Conservation (phyloP, 441 rosid genomes). For the Arabidopsis hybrid region DNA sequence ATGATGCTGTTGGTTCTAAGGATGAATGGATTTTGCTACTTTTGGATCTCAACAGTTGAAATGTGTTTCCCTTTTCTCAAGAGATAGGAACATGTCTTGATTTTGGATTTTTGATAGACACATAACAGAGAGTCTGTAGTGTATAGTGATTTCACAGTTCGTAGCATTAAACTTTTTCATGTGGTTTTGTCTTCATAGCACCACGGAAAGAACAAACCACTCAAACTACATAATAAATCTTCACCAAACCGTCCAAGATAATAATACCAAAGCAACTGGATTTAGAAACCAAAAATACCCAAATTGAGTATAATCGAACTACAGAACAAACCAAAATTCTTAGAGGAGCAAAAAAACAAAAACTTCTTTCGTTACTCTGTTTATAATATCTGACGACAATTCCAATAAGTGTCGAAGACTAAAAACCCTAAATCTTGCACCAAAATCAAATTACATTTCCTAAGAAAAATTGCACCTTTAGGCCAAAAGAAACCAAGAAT, state of each 20-base stretch:
- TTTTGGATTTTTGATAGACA: not conserved
- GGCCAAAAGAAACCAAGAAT: not conserved
- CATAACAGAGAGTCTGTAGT: not conserved
- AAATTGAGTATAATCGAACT: not conserved
- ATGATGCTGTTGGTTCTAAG: constrained; percentile 39
- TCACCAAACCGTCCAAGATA: too few species aligned
- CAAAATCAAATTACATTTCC: not conserved
- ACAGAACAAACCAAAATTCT: too few species aligned
- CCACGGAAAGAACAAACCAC: too few species aligned
- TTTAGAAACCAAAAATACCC: not conserved
- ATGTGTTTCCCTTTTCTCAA: too few species aligned
- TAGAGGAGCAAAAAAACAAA: not conserved
- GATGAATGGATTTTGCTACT: constrained; percentile 47
- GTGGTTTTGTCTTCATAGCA: too few species aligned
- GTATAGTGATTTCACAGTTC: too few species aligned
- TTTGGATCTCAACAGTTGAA: not conserved
- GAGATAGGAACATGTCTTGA: not conserved
- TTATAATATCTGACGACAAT: not conserved
- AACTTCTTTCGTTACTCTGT: not conserved
- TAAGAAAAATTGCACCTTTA: not conserved
- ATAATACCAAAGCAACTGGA: too few species aligned
- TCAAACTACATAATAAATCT: too few species aligned
- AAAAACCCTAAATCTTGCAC: not conserved
- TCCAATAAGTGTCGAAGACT: not conserved
- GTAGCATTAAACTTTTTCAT: too few species aligned